Percentiles rank a stretch among this genome's conserved stretches.
phyloP scores from a whole-genome alignment of 108 stramenopile species.

The Nitzschia inconspicua region DNA sequence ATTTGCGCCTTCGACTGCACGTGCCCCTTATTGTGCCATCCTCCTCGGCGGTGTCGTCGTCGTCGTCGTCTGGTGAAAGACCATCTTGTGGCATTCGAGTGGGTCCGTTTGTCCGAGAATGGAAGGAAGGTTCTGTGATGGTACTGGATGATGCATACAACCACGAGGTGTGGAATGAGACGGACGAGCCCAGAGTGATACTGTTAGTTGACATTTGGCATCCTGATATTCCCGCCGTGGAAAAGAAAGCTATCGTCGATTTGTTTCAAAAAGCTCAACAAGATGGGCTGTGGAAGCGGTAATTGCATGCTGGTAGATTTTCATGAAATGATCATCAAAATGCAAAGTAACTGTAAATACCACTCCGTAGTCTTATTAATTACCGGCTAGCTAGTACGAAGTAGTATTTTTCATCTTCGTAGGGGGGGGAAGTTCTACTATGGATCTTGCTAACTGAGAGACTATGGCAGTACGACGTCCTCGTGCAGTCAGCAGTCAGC shows the following conservation, averaged over 20 bases:
- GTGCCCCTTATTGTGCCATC: slow-evolving; percentile 89
- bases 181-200: slow-evolving; percentile 58
- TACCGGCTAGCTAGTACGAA: too few relatives aligned
- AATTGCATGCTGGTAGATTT: too few relatives aligned
- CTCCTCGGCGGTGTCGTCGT: not conserved
- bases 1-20: slow-evolving; percentile 92
- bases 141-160: slow-evolving; percentile 96
- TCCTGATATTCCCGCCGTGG: slow-evolving; percentile 71
- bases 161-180: slow-evolving; percentile 97
- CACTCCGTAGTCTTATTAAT: too few relatives aligned
- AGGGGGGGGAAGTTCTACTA: too few relatives aligned
- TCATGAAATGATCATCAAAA: too few relatives aligned
- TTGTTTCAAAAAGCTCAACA: slow-evolving; percentile 74
- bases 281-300: slow-evolving; percentile 64
- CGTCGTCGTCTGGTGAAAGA: not conserved
- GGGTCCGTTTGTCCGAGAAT: slow-evolving; percentile 66
- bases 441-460: too few relatives aligned
- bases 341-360: too few relatives aligned
- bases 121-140: slow-evolving; percentile 81
- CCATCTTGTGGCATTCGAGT: slow-evolving; percentile 87
- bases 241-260: slow-evolving; percentile 56
- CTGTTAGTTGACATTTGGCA: slow-evolving; percentile 88
- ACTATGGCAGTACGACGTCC: too few relatives aligned
- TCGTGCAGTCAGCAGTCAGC: too few relatives aligned
- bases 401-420: too few relatives aligned